Evolutionary conservation across 768 basidiomycete genomes (phyloP).

Genomic region (Hirschioporus abietinus): DNA sequence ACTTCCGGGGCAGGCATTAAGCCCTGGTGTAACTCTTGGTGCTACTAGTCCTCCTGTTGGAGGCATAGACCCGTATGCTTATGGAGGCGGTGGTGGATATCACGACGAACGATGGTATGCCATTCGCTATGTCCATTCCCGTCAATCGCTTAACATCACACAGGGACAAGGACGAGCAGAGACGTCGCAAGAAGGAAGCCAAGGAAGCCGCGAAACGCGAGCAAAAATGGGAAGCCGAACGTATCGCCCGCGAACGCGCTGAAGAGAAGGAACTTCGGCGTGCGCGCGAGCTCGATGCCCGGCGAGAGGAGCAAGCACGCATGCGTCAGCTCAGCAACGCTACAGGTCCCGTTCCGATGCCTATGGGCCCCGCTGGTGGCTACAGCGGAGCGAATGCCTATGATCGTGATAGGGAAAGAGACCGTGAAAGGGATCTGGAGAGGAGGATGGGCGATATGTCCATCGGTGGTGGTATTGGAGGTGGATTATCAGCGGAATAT

Average conservation of each 20-base stretch:
- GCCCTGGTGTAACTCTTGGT: neutral
- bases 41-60: conserved; percentile 5
- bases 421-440: conserved; percentile 34
- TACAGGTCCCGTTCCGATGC: neutral
- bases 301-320: conserved; percentile 7
- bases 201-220: conserved; percentile 35
- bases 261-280: conserved; percentile 50
- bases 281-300: conserved; percentile 53
- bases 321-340: conserved; percentile 4
- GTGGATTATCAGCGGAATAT: conserved; percentile 6
- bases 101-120: conserved; percentile 1
- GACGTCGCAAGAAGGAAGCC: conserved; percentile 50
- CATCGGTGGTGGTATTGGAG: conserved; percentile 3
- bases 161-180: conserved; percentile 11
- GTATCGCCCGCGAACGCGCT: conserved; percentile 20
- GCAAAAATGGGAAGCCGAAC: conserved; percentile 31
- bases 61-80: conserved; percentile 2
- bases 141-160: neutral
- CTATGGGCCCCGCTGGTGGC: neutral
- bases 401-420: conserved; percentile 33
- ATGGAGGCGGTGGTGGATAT: conserved; percentile 4
- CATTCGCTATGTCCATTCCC: neutral
- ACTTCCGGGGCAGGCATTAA: neutral
- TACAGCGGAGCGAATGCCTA: neutral
- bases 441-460: conserved; percentile 9